Evolutionary conservation across 768 basidiomycete species (phyloP).

Genomic region (Vararia minispora): DNA sequence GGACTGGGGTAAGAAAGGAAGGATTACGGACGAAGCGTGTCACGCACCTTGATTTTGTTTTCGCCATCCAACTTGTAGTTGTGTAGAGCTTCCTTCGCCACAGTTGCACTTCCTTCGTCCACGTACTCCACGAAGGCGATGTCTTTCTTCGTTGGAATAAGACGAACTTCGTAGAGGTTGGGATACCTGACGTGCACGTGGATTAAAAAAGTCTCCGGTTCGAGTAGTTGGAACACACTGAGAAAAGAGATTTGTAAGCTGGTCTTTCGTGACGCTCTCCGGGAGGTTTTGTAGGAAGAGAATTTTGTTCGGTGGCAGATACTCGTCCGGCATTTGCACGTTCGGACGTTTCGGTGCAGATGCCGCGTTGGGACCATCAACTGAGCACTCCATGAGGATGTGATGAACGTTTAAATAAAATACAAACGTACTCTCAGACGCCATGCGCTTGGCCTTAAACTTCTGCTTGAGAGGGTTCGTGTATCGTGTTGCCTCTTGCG

Average conservation of each 20-base stretch:
- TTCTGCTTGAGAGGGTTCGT: constrained; percentile 88
- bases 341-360: constrained; percentile 68
- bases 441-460: constrained; percentile 68
- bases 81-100: constrained; percentile 93
- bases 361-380: constrained; percentile 55
- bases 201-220: background rate
- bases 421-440: constrained; percentile 54
- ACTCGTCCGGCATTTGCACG: constrained; percentile 99
- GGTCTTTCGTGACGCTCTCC: constrained; percentile 85
- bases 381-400: constrained; percentile 23
- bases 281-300: constrained; percentile 96
- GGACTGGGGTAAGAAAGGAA: background rate
- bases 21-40: background rate
- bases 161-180: constrained; percentile 93
- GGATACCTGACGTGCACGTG: constrained; percentile 58
- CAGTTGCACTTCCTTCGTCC: constrained; percentile 85
- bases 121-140: constrained; percentile 98
- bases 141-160: constrained; percentile 93
- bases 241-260: constrained; percentile 82
- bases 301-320: constrained; percentile 98
- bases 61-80: constrained; percentile 97
- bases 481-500: constrained; percentile 67
- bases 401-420: constrained; percentile 3
- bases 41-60: constrained; percentile 87
- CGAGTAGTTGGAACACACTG: constrained; percentile 43